These are phyloP conservation scores for Torrubiellomyces zombiae DNA, from an alignment of 2,329 filamentous ascomycete species.

Conservation along the genomic window DNA sequence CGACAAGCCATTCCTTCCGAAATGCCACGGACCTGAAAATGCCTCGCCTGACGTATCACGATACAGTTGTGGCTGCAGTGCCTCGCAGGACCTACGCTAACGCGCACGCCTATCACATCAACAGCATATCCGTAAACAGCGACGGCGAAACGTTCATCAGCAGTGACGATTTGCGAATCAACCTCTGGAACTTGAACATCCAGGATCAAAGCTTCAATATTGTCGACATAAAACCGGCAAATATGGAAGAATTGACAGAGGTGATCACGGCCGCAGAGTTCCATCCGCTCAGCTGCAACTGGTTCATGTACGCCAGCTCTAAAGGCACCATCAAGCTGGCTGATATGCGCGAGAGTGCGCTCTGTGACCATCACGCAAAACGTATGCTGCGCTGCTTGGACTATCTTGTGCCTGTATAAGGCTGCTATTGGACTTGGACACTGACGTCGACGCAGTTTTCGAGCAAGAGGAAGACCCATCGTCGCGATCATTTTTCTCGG, in stretches of 20 bases:
- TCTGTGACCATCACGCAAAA: constrained; percentile 93
- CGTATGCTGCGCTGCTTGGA: too few species aligned
- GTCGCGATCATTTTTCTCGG: constrained; percentile 95
- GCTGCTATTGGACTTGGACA: too few species aligned
- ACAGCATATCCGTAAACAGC: constrained; percentile 99
- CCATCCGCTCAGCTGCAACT: constrained; percentile 92
- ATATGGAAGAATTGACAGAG: constrained; percentile 98
- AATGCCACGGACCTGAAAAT: constrained; percentile 74
- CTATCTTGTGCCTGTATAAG: neutral
- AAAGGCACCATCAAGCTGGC: constrained; percentile 98
- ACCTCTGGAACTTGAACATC: constrained; percentile 97
- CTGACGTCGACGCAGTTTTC: constrained; percentile 50
- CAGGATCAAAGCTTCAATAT: constrained; percentile 99
- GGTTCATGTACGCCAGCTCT: constrained; percentile 99
- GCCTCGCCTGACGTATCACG: constrained; percentile 90
- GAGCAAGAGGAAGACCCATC: constrained; percentile 97
- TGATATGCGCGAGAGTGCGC: constrained; percentile 91
- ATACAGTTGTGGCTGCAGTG: constrained; percentile 93
- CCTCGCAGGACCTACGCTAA: constrained; percentile 95
- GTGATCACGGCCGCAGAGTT: constrained; percentile 98
- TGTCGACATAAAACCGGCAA: constrained; percentile 97
- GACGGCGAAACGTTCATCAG: constrained; percentile 99
- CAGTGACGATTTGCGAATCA: constrained; percentile 93
- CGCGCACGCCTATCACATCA: constrained; percentile 98
- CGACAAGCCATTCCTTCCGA: constrained; percentile 57